Evolutionary conservation across 2,329 filamentous ascomycete species (phyloP), one percentile per base, ranked within the genome.

Genomic region (Colletotrichum sp.): DNA sequence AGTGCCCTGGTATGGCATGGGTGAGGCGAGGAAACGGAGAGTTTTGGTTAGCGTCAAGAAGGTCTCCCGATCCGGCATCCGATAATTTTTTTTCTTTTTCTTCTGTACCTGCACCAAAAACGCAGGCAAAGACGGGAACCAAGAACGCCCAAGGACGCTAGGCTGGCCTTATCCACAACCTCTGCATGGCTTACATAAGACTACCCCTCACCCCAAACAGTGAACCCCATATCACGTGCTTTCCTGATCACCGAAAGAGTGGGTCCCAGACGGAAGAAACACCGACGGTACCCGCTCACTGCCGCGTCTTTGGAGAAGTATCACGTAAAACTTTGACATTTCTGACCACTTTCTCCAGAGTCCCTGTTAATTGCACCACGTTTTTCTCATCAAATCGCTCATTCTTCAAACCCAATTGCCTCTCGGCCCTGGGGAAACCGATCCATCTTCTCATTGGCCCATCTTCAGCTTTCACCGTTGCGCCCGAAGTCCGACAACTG

Each of bases 261-360:
- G 34, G 57, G 12, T 13, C 34, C 5, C 3, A 24, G 24, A 48
- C 62, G 34, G 60, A 55, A 18, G 34, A 48, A 75, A 64, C 52
- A 65, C 70, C 73, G 64, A 72, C 13, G 62, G 52, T 72, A 75
- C 72, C 72, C 72, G 63, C 39, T 30, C 15, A 30, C 63, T 48
- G 39, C 39, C 44, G 48, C 26, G 39, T 15, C 36, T 64, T 6
- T 28, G n/a, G 26, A 66, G 26, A 65, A 68, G 44, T 16, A 75
- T 73, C 64, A 75, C 70, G 73, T 75, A 75, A 75, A 68, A 16
- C 15, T 73, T 75, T 73, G 44, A n/a, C 59, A 34, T 32, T 62
- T 34, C 10, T 34, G 24, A 57, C 39, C 59, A 22, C 32, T n/a
- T 68, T 75, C 64, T 72, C 70, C 73, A 75, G 70, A 68, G 59